A percentile compares a stretch with the other conserved stretches of the same genome.
phyloP scores from a whole-genome alignment of 176 grass and related monocot genomes.

The Rhynchospora pubera region DNA sequence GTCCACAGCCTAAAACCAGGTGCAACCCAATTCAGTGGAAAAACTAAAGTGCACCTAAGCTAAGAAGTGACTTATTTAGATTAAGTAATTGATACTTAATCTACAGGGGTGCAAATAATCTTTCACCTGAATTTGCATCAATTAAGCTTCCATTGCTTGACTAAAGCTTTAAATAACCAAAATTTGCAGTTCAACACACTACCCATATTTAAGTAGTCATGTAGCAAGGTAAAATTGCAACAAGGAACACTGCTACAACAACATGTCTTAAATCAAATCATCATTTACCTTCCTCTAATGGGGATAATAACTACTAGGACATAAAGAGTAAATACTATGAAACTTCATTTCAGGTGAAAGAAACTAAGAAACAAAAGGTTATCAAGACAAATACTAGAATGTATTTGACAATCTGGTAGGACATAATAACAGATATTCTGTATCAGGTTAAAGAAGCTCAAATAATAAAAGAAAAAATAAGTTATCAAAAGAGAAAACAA shows the following conservation, averaged over 20 bases:
- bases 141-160: not conserved
- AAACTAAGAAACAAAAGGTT: not conserved
- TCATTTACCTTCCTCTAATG: not conserved
- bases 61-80: not conserved
- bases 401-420: not conserved
- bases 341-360: conserved; percentile 4
- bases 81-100: not conserved
- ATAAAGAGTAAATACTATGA: not conserved
- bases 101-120: not conserved
- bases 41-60: not conserved
- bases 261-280: not conserved
- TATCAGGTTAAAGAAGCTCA: no score
- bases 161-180: not conserved
- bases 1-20: conserved; percentile 64
- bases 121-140: not conserved
- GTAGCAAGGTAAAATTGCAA: not conserved
- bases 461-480: not conserved
- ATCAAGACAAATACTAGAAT: not conserved
- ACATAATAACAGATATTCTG: not conserved
- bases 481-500: not conserved
- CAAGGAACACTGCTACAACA: not conserved
- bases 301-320: not conserved
- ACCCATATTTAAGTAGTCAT: not conserved
- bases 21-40: conserved; percentile 1
- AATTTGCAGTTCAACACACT: conserved; percentile 2